These are phyloP conservation scores for Pythium plurisporium DNA, from an alignment of 352 stramenopile species.

Conservation along the genomic window DNA sequence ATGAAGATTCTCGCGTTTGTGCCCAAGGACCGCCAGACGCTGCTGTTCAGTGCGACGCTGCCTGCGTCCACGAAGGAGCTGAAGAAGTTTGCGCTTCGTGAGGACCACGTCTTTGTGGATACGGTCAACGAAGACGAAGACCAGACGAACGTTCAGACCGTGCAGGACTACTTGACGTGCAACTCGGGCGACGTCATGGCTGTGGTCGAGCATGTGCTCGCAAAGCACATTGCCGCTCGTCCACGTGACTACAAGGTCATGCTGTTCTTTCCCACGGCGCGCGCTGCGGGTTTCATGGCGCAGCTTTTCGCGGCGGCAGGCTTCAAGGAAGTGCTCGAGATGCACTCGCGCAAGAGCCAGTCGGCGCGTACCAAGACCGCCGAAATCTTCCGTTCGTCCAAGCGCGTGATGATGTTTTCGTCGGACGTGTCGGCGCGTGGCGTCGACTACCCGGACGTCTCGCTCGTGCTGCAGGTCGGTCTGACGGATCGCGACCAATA, in stretches of 20 bases:
- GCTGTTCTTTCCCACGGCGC: constrained; percentile 92
- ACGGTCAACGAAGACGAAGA: constrained; percentile 88
- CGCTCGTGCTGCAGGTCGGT: constrained; percentile 79
- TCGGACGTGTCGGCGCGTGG: constrained; percentile 93
- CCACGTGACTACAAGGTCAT: constrained; percentile 91
- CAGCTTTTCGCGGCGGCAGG: constrained; percentile 83
- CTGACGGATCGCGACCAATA: constrained; percentile 90
- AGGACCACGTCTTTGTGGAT: constrained; percentile 89
- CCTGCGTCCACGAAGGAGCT: constrained; percentile 83
- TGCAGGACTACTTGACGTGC: constrained; percentile 83
- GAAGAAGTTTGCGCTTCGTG: constrained; percentile 77
- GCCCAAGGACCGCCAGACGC: constrained; percentile 82
- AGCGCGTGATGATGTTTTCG: constrained; percentile 90
- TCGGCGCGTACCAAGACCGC: constrained; percentile 78
- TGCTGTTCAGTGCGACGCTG: constrained; percentile 96
- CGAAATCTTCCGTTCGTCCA: constrained; percentile 83
- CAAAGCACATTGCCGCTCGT: constrained; percentile 52
- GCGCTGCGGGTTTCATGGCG: constrained; percentile 84
- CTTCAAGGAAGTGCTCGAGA: constrained; percentile 87
- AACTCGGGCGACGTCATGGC: constrained; percentile 62
- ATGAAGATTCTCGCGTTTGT: constrained; percentile 80
- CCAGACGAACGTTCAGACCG: constrained; percentile 86
- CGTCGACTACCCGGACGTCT: constrained; percentile 95
- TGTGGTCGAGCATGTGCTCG: constrained; percentile 62
- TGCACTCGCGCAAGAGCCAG: constrained; percentile 96